Base-by-base conservation (phyloP, 305 asterid species). In the Fraxinus albicans region DNA sequence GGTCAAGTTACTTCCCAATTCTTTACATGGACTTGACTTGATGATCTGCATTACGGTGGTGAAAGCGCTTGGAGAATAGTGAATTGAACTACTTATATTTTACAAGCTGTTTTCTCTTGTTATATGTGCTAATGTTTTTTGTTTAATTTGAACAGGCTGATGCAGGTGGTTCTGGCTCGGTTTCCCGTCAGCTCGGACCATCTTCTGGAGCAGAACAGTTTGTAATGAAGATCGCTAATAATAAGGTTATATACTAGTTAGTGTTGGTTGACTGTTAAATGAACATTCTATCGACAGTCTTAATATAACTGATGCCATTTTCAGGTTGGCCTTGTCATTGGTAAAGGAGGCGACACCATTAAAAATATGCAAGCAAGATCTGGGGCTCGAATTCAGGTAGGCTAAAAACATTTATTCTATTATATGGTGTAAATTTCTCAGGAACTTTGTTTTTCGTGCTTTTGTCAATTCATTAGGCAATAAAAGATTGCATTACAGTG, bases 311-410 rank as follows among this genome's bases (percentile, higher is more conserved):
- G 70, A 23, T 81, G 73, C 3, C 50, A 15, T 78, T 69, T 90
- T 50, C 86, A 94, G 97, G 98, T 96, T 79, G 99, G 99, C 27
- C 98, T 93, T 87, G 97, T 96, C 76, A 96, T 96, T 83, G 99
- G 99, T 67, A 96, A 96, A 91, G 98, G 99, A 47, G 99, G 99
- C 27, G 99, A 96, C 86, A 93, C 98, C 87, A 96, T 96, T 77
- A 94, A 93, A 86, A 96, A 80, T 83, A 94, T 96, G 98, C 99
- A 96, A 90, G 94, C 96, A 15, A 87, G 81, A 9, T 84, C 97
- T 2, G 99, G 99, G 40, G 99, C 99, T 77, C 97, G 98, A 6
- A 93, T 96, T 85, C 99, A 94, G 98, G 99, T 93, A 79, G 36
- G 77, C 4, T 76, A 80, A 69, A 53, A 53, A 53, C n/a, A n/a